phyloP scores from a whole-genome alignment of 2,329 filamentous ascomycete genomes.

The Lasiodiplodia gonubiensis region DNA sequence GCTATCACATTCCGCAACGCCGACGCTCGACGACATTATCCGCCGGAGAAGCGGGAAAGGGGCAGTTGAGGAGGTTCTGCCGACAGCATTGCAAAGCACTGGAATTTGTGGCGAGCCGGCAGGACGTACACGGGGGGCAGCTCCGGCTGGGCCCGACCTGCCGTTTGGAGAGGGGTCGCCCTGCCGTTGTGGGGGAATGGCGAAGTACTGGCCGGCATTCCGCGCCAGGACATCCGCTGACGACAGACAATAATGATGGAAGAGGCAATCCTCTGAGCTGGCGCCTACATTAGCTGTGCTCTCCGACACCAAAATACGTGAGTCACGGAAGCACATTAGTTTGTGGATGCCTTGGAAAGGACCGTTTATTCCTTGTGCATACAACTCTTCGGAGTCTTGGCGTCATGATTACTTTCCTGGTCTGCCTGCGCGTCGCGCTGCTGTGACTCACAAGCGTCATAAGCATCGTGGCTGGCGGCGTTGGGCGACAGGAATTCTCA shows the following conservation, averaged over 20 bases:
- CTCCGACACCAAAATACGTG: too few species aligned
- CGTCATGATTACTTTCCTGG: neutral
- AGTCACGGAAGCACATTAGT: too few species aligned
- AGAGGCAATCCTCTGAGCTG: too few species aligned
- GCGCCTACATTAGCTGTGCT: too few species aligned
- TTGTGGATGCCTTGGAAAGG: too few species aligned
- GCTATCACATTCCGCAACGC: neutral
- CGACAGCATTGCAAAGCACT: conserved; percentile 4
- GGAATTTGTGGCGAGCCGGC: neutral
- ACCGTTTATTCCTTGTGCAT: neutral
- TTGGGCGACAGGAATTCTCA: neutral
- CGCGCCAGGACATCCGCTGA: neutral
- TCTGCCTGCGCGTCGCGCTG: neutral
- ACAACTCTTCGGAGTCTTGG: neutral
- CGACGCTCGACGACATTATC: neutral
- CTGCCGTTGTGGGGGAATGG: neutral
- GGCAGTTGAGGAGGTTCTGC: neutral
- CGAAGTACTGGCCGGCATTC: neutral
- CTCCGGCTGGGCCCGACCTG: conserved; percentile 12
- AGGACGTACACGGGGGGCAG: neutral
- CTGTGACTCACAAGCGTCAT: neutral
- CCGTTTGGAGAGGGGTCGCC: neutral
- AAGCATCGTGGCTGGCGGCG: neutral
- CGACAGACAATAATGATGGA: too few species aligned
- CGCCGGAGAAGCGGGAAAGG: conserved; percentile 14